Conservation (phyloP, 805 yeast species). For the Scheffersomyces stipitis region DNA sequence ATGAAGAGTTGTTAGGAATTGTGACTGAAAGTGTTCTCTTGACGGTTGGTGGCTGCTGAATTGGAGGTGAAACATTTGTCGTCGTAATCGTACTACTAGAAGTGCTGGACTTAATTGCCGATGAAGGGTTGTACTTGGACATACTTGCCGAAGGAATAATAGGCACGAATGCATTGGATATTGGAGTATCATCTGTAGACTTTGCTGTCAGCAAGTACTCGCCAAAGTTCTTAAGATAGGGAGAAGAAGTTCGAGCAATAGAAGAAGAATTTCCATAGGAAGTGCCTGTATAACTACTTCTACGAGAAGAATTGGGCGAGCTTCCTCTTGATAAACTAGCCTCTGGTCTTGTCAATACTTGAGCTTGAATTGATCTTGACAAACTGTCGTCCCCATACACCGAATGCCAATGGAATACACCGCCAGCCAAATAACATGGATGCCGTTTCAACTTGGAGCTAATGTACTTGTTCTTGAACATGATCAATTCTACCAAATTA, state of each 20-base stretch:
- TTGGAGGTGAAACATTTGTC: conserved; percentile 6
- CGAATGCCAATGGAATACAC: conserved; percentile 34
- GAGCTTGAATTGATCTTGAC: conserved; percentile 10
- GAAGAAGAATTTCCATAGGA: not conserved
- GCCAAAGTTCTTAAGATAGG: conserved; percentile 31
- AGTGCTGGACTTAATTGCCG: not conserved
- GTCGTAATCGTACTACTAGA: not conserved
- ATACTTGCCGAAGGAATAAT: not conserved
- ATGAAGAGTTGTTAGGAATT: conserved; percentile 1
- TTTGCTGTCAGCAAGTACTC: conserved; percentile 27
- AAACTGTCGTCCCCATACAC: conserved; percentile 27
- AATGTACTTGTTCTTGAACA: conserved; percentile 30
- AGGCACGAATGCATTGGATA: conserved; percentile 13
- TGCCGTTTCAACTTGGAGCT: conserved; percentile 31
- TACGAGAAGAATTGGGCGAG: not conserved
- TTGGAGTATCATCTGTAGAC: conserved; percentile 14
- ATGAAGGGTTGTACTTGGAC: not conserved
- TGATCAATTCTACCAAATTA: conserved; percentile 40
- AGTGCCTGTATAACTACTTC: not conserved
- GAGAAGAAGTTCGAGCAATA: conserved; percentile 12
- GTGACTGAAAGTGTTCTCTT: conserved; percentile 3
- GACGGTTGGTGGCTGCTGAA: conserved; percentile 2
- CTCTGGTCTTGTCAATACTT: conserved; percentile 16
- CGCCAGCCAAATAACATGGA: conserved; percentile 39
- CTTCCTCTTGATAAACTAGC: conserved; percentile 17